Evolutionary conservation across 2,329 filamentous ascomycete genomes (phyloP), one percentile per base, ranked within the genome.

Genomic region (Scytalidium lignicola): DNA sequence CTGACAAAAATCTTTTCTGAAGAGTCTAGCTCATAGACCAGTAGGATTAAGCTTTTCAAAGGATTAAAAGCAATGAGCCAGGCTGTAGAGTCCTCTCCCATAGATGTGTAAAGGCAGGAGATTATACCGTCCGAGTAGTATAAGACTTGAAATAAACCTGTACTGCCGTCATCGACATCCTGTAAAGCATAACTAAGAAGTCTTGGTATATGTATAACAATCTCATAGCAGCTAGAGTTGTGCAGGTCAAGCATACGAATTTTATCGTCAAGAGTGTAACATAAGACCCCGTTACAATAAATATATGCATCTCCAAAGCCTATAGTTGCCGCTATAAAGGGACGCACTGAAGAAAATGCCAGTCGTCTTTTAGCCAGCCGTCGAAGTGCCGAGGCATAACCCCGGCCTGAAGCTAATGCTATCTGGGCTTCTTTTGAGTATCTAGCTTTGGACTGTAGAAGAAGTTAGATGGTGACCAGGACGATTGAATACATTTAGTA

Each of bases 1-100:
- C 86, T 78, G 2, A 86, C 83, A 62, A 90, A 88, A 1, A 90
- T 66, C 51, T 78, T 82, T 22, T 72, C 67, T 2, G 70, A 71
- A 21, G 74, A 75, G 15, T 68, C 59, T 39, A 82, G 64, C 43
- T 49, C 66, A 26, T 62, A 62, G 13, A 62, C 65, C 12, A 74
- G 64, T 2, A 79, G 58, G 15, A 82, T 53, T 20, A 66, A 63
- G 23, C 63, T 57, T 4, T 62, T 60, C 47, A 60, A 56, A 2
- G 74, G 63, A 49, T 75, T 70, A 50, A 79, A 70, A 6, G 78
- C 70, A 9, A 85, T 62, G 4, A 87, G 70, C 71, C 74, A 82
- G 52, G 72, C 69, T 51, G 70, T 66, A 1, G 67, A 65, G 1
- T 60, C 55, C 1, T 61, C 48, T 6, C 59, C 63, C 20, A 65